Evolutionary conservation across 2,329 filamentous ascomycete species (phyloP), one percentile per base, ranked within the genome.

Genomic region (Penicillium sclerotigenum): DNA sequence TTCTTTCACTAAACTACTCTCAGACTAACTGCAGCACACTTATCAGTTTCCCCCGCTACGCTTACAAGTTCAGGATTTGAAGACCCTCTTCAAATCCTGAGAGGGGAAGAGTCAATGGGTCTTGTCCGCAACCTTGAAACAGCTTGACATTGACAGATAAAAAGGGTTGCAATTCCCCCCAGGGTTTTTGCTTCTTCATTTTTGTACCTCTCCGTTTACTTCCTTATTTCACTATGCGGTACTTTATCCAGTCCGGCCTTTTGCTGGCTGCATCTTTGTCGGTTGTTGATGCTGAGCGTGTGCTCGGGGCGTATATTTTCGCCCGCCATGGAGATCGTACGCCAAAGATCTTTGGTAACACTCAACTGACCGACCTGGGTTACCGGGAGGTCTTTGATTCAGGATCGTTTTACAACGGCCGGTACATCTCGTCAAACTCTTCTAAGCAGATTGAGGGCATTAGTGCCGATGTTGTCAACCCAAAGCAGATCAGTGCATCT

Each of bases 321-420:
- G 86, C 90, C 65, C 88, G 92, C 43, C 92, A 97, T 77, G 92
- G 92, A 56, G 92, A 97, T 74, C 86, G 92, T 54, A 93, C 91
- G 0, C 77, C 90, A 60, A 96, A 96, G 77, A 80, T 84, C 18
- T 85, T 84, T 60, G 79, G 85, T 43, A 88, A 88, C 13, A 85
- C 89, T 28, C 81, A 82, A 62, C 76, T 97, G 71, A 96, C 92
- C 13, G 81, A 87, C 57, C 81, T 96, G 49, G 92, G 92, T 31
- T 91, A 92, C 69, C 77, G 82, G 46, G 81, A 97, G 77, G 85
- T 91, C 63, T 87, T 85, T 74, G 79, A 80, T 45, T 87, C 88
- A 0, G 92, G 90, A 59, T 73, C 78, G 54, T 93, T 87, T 81
- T 96, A 88, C 76, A 87, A 90, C 65, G 76, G 80, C 63, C 86